A percentile compares a stretch with the other conserved stretches of the same genome.
Evolutionary conservation across 805 yeast genomes (phyloP).

Genomic region (Priceomyces carsonii): DNA sequence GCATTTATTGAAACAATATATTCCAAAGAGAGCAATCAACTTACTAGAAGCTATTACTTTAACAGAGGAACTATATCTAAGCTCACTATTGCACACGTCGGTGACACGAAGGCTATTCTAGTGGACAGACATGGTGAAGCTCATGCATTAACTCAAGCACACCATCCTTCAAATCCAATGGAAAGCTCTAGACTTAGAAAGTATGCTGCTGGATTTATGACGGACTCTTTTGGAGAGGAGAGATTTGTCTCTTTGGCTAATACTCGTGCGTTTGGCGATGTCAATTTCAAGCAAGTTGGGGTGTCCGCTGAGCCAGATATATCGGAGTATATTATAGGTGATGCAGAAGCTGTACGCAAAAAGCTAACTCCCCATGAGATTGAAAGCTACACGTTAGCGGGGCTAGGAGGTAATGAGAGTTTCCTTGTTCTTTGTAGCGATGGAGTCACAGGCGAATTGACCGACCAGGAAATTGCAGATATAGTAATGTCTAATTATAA

Average conservation of each 20-base stretch:
- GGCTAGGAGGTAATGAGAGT: conserved; percentile 81
- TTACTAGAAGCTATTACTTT: conserved; percentile 50
- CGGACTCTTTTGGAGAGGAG: conserved; percentile 92
- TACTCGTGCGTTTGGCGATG: conserved; percentile 92
- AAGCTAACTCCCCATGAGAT: conserved; percentile 41
- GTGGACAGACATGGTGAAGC: conserved; percentile 82
- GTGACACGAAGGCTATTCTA: conserved; percentile 87
- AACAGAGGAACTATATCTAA: conserved; percentile 65
- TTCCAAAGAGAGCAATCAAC: conserved; percentile 30
- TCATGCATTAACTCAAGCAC: conserved; percentile 73
- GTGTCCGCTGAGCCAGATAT: conserved; percentile 93
- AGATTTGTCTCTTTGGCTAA: conserved; percentile 83
- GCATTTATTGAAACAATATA: conserved; percentile 55
- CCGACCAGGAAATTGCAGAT: conserved; percentile 92
- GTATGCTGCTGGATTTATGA: conserved; percentile 61
- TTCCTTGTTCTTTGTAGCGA: conserved; percentile 83
- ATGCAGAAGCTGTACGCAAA: conserved; percentile 31
- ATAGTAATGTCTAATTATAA: conserved; percentile 69
- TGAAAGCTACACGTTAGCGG: conserved; percentile 34
- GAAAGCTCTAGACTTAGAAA: conserved; percentile 74
- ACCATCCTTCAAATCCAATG: conserved; percentile 82
- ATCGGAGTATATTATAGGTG: conserved; percentile 66
- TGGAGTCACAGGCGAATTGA: conserved; percentile 78
- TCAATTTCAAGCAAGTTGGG: conserved; percentile 77
- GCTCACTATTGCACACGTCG: conserved; percentile 83